Conservation (phyloP, 148 eudicot species). For the Vaccinium darrowii region DNA sequence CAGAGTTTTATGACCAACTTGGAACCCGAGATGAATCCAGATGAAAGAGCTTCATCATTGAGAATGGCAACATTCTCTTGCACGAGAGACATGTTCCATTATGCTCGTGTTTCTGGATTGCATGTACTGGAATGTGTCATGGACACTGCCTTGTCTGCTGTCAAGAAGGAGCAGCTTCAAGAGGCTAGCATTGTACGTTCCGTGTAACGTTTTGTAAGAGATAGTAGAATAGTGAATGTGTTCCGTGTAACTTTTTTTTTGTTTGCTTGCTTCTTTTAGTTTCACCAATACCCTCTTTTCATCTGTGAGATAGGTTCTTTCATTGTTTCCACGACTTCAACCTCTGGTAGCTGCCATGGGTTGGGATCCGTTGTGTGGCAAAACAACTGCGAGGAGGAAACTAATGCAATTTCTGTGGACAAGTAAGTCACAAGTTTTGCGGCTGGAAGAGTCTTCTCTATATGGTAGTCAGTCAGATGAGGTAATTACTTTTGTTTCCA, state of each 20-base stretch:
- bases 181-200: slow-evolving; percentile 74
- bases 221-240: slow-evolving; percentile 8
- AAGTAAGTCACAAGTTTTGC: slow-evolving; percentile 74
- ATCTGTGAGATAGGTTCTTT: slow-evolving; percentile 56
- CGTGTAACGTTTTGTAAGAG: slow-evolving; percentile 15
- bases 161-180: slow-evolving; percentile 69
- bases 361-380: slow-evolving; percentile 91
- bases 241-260: slow-evolving; percentile 1
- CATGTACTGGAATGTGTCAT: slow-evolving; percentile 78
- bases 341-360: slow-evolving; percentile 94
- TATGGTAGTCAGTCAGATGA: slow-evolving; percentile 70
- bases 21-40: too few relatives aligned
- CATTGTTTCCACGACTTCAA: slow-evolving; percentile 87
- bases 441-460: slow-evolving; percentile 65
- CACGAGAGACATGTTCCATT: slow-evolving; percentile 84
- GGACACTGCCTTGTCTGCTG: slow-evolving; percentile 76
- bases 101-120: slow-evolving; percentile 86
- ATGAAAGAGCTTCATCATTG: too few relatives aligned
- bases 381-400: slow-evolving; percentile 70
- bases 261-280: slow-evolving; percentile 11
- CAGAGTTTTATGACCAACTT: too few relatives aligned
- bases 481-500: slow-evolving; percentile 43
- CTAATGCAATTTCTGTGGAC: slow-evolving; percentile 91
- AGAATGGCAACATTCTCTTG: slow-evolving; percentile 48
- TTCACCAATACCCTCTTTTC: slow-evolving; percentile 12